A percentile compares a stretch with the other conserved stretches of the same genome.
Evolutionary conservation across 2,329 filamentous ascomycete species (phyloP).

Genomic region (Lanzia echinophila): DNA sequence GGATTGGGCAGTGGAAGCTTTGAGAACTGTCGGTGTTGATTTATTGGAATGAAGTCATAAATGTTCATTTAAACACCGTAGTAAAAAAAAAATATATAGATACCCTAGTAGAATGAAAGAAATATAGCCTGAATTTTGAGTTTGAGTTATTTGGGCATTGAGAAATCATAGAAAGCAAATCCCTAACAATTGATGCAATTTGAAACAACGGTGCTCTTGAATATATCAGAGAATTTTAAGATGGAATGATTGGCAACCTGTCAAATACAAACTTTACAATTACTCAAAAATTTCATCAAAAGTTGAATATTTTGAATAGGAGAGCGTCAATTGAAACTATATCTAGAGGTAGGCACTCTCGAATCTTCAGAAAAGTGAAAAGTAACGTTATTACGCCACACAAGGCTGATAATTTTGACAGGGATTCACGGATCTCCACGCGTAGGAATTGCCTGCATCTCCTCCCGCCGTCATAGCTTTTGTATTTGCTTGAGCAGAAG

Average conservation of each 20-base stretch:
- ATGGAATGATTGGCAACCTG: neutral
- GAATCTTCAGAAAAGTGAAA: neutral
- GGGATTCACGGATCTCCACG: slow-evolving; percentile 3
- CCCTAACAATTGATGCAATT: neutral
- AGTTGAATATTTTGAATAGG: too few relatives aligned
- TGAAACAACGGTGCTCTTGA: neutral
- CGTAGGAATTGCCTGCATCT: neutral
- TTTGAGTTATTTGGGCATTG: too few relatives aligned
- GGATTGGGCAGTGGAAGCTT: slow-evolving; percentile 74
- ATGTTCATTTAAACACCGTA: neutral
- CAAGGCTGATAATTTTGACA: neutral
- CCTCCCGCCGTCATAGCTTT: slow-evolving; percentile 8
- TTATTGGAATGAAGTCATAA: slow-evolving; percentile 37
- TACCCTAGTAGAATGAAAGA: slow-evolving; percentile 3
- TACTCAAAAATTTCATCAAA: too few relatives aligned
- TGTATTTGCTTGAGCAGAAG: neutral
- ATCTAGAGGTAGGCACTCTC: too few relatives aligned
- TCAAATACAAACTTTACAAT: neutral
- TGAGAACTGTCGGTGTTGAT: slow-evolving; percentile 75
- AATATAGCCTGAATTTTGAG: too few relatives aligned
- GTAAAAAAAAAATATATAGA: slow-evolving; percentile 2
- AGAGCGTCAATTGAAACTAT: too few relatives aligned
- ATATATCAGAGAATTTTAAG: neutral
- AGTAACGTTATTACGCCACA: neutral
- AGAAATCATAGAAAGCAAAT: too few relatives aligned